Evolutionary conservation across 768 basidiomycete genomes (phyloP), one percentile per base, ranked within the genome.

Genomic region (Kondoa subrosea): DNA sequence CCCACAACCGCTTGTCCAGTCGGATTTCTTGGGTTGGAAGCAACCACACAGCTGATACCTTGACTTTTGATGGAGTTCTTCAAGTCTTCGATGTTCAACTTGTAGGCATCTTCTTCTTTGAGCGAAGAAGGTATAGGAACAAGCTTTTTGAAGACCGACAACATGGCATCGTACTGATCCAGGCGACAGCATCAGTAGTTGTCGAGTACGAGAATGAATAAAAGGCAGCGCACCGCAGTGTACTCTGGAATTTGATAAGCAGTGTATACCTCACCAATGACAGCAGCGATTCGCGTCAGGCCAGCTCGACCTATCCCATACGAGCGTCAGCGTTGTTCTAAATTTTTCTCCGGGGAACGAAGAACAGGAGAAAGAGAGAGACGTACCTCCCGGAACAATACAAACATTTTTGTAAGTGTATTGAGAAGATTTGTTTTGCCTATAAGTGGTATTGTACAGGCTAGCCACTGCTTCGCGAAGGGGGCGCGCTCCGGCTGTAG

Each of bases 371-470:
- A n/a, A n/a, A n/a, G n/a, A n/a, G n/a, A n/a, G n/a, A n/a, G n/a
- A n/a, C n/a, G n/a, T n/a, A n/a, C n/a, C 92, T 57, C 92, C 92
- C 15, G 92, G 92, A 0, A 95, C 91, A 72, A 96, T 93, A 68
- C 78, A 78, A 2, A 81, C 79, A 74, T 96, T 96, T 78, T 92
- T 90, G 71, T 50, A 50, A 21, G 64, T 59, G 76, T 95, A 96
- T 72, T 92, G 82, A 71, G 87, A 89, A 4, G 77, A 68, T 78
- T 87, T 92, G 60, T 84, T 88, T 72, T 87, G 77, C 34, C 92
- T 84, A 76, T 93, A 93, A 1, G 86, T 87, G 63, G 82, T 79
- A 75, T 96, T 96, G 80, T 96, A 96, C 64, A 91, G 76, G 69
- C 87, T 79, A 14, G 92, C 92, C 32, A 96, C 91, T 1, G 91